Base-by-base conservation (phyloP, 495 filamentous ascomycete genomes). In the Podospora appendiculata region DNA sequence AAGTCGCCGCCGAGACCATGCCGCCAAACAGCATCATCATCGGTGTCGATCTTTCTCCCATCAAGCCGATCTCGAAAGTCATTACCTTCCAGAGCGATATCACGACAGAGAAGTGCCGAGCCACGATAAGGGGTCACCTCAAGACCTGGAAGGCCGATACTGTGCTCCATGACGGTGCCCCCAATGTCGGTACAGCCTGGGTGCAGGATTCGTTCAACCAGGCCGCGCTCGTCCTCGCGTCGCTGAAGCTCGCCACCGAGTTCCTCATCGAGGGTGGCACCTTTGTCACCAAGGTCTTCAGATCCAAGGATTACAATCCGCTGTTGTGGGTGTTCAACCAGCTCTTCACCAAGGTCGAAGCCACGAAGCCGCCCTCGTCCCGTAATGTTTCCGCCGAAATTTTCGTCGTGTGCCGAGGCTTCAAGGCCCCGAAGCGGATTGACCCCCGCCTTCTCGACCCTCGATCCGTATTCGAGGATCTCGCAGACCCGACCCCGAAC, bases 51-150 rank as follows among this genome's bases (percentile, higher is more conserved):
- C 78, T 99, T 11, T 79, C 90, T 6, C 94, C 93, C 7, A 99
- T 99, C 67, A 97, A 96, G 60, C 78, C 94, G 2, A 97, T 99
- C 54, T 88, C 93, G 41, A 85, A 85, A 70, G 85, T 86, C 43
- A 96, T 95, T 50, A 87, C 87, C 46, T 96, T 99, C 76, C 93
- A 99, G 68, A 87, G 86, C 74, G 93, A 99, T 71, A 99, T 99
- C 64, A 97, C 93, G 0, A 95, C 89, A 42, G 91, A 97, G 57
- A 95, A 96, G 67, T 97, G 93, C 66, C 81, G 92, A 47, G 83
- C 90, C n/a, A 96, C 87, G 2, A 88, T 99, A 47, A 75, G 90
- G 56, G 78, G 82, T 39, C 92, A 99, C 65, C 66, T 99, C 25
- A 97, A 99, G 73, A 88, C 87, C 16, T 96, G 90, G 90, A 97